Conservation (phyloP, 1,139 yeast species). For the Hemisphaericaspora xylanilytica region DNA sequence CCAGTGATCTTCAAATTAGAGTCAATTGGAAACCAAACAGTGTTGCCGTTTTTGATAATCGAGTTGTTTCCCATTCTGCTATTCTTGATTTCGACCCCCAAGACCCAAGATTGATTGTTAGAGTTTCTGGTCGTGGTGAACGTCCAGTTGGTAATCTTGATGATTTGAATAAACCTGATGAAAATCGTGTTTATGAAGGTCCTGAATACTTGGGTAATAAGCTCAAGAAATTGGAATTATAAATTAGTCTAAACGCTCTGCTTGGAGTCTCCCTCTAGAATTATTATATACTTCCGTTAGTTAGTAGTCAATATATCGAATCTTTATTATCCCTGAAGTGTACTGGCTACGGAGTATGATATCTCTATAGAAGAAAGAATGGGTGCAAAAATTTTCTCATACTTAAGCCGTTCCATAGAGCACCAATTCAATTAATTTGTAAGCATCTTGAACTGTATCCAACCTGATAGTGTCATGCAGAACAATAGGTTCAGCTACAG, state of each 20-base stretch:
- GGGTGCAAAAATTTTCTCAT: too few species aligned
- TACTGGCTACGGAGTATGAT: too few species aligned
- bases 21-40: slow-evolving; percentile 47
- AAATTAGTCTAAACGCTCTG: background rate
- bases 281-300: too few species aligned
- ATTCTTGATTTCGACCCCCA: slow-evolving; percentile 57
- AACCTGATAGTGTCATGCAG: too few species aligned
- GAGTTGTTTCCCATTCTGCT: slow-evolving; percentile 64
- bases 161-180: slow-evolving; percentile 27
- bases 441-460: too few species aligned
- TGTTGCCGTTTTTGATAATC: slow-evolving; percentile 71
- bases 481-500: too few species aligned
- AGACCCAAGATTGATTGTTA: slow-evolving; percentile 61
- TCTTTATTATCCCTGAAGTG: too few species aligned
- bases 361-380: too few species aligned
- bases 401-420: too few species aligned
- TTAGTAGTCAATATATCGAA: too few species aligned
- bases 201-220: slow-evolving; percentile 15
- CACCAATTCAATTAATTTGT: too few species aligned
- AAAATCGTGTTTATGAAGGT: slow-evolving; percentile 14
- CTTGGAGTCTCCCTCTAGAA: too few species aligned
- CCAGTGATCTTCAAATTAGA: slow-evolving; percentile 41
- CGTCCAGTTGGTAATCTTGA: slow-evolving; percentile 35
- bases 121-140: slow-evolving; percentile 67
- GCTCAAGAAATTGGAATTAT: slow-evolving; percentile 4